Base-by-base conservation (phyloP, 305 asterid genomes). In the Fraxinus baroniana region DNA sequence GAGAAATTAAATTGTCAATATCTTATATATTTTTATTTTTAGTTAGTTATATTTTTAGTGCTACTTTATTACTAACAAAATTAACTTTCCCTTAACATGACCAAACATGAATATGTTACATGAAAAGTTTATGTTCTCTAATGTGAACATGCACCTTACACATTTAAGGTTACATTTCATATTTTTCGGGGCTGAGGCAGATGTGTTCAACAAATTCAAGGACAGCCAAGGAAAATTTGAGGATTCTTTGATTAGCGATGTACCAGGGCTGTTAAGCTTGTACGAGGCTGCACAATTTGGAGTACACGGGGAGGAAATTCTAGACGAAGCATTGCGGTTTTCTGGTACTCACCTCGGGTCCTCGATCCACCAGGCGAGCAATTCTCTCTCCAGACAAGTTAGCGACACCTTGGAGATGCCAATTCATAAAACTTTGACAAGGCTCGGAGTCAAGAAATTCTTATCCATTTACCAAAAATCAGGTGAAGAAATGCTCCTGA, bases 211-310 rank as follows among this genome's bases (percentile, higher is more conserved):
- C 35, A 28, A 68, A 30, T 68, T 68, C 75, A 68, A 68, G 75
- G 39, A 30, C 39, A 2, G 35, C n/a, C 35, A 80, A 18, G 83
- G 83, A 30, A 52, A 57, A 28, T 79, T 66, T 12, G 74, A 64
- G n/a, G 8, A 55, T 32, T 12, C 24, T 13, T 5, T 33, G 7
- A 41, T 17, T 15, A 46, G 52, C 17, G 9, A 72, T 30, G 20
- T 46, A 28, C 22, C 30, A 3, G 83, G 79, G 6, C 5, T 80
- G 55, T 37, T 80, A 30, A 72, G 74, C 79, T 74, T 80, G 37
- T 80, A 80, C n/a, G 83, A 80, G 64, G 79, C 83, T 37, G 46
- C 83, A 80, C 60, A 71, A 2, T 49, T 7, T 17, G 28, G 74
- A 17, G n/a, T 52, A 26, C 72, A 70, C 7, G 79, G 37, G 12